Evolutionary conservation across 169 alveolate genomes (phyloP).

Genomic region (Perkinsus olseni): DNA sequence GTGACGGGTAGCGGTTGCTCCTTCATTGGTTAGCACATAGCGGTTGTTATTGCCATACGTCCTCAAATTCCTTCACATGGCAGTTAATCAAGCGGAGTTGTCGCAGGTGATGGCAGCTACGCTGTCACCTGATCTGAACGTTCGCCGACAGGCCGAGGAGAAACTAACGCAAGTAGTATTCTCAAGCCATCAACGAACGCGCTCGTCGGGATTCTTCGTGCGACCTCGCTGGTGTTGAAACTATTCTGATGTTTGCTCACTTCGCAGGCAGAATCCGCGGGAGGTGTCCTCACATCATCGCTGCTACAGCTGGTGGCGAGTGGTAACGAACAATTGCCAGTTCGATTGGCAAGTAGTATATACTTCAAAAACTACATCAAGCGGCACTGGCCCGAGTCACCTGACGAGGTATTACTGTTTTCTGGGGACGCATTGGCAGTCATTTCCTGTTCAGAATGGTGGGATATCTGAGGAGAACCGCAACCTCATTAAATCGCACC

Average conservation of each 20-base stretch:
- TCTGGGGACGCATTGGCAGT: not conserved
- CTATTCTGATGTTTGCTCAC: no score
- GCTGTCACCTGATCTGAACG: not conserved
- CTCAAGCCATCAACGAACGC: not conserved
- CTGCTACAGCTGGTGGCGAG: not conserved
- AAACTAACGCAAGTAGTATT: not conserved
- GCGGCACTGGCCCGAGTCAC: not conserved
- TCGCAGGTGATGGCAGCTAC: constrained; percentile 1
- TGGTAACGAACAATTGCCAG: not conserved
- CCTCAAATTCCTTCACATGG: not conserved
- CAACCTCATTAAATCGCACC: not conserved
- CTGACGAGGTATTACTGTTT: not conserved
- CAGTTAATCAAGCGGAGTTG: not conserved
- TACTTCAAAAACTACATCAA: constrained; percentile 8
- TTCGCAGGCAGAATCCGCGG: not conserved
- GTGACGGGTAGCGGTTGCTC: no score
- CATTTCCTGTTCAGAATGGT: not conserved
- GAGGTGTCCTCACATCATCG: not conserved
- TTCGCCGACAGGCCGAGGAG: not conserved
- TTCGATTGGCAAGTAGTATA: not conserved
- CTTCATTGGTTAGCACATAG: not conserved
- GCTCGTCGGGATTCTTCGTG: no score
- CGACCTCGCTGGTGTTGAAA: no score
- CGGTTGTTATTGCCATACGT: not conserved
- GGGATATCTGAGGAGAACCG: not conserved